Evolutionary conservation across 768 basidiomycete species (phyloP).

Genomic region (Trametes punicea): DNA sequence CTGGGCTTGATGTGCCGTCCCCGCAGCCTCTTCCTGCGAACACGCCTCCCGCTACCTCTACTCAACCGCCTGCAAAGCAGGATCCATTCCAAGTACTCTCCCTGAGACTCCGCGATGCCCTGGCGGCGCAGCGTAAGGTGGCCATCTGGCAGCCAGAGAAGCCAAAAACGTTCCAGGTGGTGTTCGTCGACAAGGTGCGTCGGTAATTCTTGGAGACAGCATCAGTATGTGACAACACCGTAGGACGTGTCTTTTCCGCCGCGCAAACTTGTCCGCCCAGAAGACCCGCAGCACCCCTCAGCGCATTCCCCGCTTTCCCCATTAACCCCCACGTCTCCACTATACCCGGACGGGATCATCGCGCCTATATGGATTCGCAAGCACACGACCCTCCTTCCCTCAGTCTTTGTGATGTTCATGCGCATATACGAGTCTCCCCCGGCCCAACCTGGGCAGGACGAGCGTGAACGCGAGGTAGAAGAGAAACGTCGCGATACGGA

Average conservation of each 20-base stretch:
- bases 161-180: constrained; percentile 70
- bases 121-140: constrained; percentile 59
- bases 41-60: constrained; percentile 22
- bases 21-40: constrained; percentile 19
- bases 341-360: constrained; percentile 93
- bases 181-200: constrained; percentile 77
- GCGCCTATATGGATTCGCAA: constrained; percentile 98
- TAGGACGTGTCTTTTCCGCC: constrained; percentile 82
- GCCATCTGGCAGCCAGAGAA: constrained; percentile 74
- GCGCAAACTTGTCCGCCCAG: constrained; percentile 62
- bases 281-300: constrained; percentile 52
- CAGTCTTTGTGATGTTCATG: constrained; percentile 90
- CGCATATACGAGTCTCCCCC: constrained; percentile 75
- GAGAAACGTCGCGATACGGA: constrained; percentile 73
- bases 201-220: neutral
- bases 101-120: constrained; percentile 62
- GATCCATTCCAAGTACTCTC: constrained; percentile 63
- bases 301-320: constrained; percentile 94
- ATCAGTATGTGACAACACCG: constrained; percentile 15
- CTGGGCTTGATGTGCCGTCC: constrained; percentile 57
- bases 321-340: constrained; percentile 79
- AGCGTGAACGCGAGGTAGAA: constrained; percentile 58
- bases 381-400: constrained; percentile 87
- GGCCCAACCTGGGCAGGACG: constrained; percentile 40
- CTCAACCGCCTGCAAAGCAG: constrained; percentile 30